These are phyloP conservation scores for Nicotiana attenuata DNA, from an alignment of 257 asterid species.

Conservation along the genomic window DNA sequence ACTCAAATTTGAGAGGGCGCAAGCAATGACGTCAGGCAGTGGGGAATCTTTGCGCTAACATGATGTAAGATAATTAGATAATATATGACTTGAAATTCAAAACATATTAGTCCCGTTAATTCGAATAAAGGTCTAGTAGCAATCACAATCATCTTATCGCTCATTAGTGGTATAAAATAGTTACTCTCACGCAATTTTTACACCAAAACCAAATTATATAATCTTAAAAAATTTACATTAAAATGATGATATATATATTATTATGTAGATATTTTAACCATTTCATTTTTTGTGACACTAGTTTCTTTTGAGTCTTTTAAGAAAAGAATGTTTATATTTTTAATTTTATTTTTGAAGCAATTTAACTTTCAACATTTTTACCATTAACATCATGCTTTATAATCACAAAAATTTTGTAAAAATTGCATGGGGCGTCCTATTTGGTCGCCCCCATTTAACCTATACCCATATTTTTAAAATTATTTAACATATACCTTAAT, in stretches of 20 bases:
- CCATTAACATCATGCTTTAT: no score
- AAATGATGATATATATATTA: not conserved
- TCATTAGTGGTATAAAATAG: not conserved
- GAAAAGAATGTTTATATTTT: no score
- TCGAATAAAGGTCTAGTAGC: no score
- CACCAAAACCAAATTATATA: not conserved
- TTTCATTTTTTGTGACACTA: not conserved
- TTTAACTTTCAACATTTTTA: no score
- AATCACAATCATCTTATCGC: not conserved
- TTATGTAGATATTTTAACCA: not conserved
- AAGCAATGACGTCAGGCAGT: not conserved
- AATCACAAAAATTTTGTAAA: no score
- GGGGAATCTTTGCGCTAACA: not conserved
- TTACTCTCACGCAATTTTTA: not conserved
- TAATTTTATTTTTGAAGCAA: no score
- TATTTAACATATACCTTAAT: no score
- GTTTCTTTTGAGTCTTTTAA: no score
- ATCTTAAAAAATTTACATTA: not conserved
- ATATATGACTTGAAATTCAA: not conserved
- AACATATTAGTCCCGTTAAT: not conserved
- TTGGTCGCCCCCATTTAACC: no score
- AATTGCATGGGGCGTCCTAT: no score
- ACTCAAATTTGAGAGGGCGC: not conserved
- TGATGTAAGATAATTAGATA: not conserved
- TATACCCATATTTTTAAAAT: no score